Evolutionary conservation across 2,329 filamentous ascomycete genomes (phyloP).

Genomic region (Pseudopyricularia javanii): DNA sequence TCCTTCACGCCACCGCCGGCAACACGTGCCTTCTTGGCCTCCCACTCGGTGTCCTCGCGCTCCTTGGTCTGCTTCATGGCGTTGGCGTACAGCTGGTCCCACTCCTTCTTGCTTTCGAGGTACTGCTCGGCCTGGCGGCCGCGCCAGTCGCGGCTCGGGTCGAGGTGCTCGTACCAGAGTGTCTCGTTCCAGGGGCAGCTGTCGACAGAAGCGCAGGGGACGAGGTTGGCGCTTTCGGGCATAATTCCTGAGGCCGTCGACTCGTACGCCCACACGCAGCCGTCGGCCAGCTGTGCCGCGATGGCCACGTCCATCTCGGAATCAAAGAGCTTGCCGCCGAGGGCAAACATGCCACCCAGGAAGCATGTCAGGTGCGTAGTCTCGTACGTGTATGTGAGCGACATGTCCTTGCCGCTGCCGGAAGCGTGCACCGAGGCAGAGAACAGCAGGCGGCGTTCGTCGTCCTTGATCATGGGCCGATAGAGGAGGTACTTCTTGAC

Average conservation of each 20-base stretch:
- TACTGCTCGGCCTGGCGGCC: slow-evolving; percentile 30
- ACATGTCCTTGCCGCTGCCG: slow-evolving; percentile 24
- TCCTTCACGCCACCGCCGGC: too few relatives aligned
- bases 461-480: slow-evolving; percentile 58
- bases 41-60: slow-evolving; percentile 7
- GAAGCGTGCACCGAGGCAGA: slow-evolving; percentile 47
- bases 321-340: slow-evolving; percentile 51
- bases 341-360: slow-evolving; percentile 56
- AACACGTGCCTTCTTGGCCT: slow-evolving; percentile 4
- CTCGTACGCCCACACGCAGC: slow-evolving; percentile 59
- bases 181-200: slow-evolving; percentile 43
- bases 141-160: slow-evolving; percentile 28
- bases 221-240: slow-evolving; percentile 40
- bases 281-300: slow-evolving; percentile 51
- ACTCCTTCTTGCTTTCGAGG: slow-evolving; percentile 21
- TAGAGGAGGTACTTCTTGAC: slow-evolving; percentile 66
- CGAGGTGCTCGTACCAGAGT: slow-evolving; percentile 34
- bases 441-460: slow-evolving; percentile 59
- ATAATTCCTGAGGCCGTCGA: slow-evolving; percentile 49
- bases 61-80: slow-evolving; percentile 5
- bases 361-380: slow-evolving; percentile 55
- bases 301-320: slow-evolving; percentile 48
- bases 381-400: slow-evolving; percentile 41
- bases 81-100: slow-evolving; percentile 17
- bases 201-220: slow-evolving; percentile 32